A percentile compares a stretch with the other conserved stretches of the same genome.
phyloP scores from a whole-genome alignment of 1,284 basidiomycete species.

The Heterobasidion irregulare region DNA sequence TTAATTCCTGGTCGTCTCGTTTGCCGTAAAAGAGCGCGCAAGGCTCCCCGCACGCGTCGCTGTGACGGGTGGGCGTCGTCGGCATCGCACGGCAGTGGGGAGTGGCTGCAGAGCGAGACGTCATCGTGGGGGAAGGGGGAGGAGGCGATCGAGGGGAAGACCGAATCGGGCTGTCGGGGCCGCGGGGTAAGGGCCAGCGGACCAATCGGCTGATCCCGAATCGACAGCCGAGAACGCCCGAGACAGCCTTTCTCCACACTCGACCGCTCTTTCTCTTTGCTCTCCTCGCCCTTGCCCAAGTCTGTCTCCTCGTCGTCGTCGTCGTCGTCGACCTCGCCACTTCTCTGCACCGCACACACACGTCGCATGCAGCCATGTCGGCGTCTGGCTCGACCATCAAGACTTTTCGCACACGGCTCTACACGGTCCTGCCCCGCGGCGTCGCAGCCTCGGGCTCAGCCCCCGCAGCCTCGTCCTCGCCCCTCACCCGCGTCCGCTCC shows the following conservation, averaged over 20 bases:
- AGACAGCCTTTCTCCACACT: not conserved
- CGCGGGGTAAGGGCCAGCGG: not conserved
- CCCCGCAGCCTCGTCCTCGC: not conserved
- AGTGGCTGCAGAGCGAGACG: too few relatives aligned
- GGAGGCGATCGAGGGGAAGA: too few relatives aligned
- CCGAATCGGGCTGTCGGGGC: too few relatives aligned
- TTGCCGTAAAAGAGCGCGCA: too few relatives aligned
- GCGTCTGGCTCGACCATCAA: slow-evolving; percentile 26
- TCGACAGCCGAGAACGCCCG: not conserved
- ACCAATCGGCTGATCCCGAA: not conserved
- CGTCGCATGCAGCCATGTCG: not conserved
- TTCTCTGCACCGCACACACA: too few relatives aligned
- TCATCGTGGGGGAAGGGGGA: too few relatives aligned
- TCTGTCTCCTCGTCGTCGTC: not conserved
- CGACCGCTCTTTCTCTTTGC: not conserved
- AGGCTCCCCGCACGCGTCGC: too few relatives aligned
- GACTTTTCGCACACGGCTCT: slow-evolving; percentile 45
- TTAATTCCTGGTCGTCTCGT: too few relatives aligned
- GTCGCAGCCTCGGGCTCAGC: slow-evolving; percentile 4
- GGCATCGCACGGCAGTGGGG: too few relatives aligned
- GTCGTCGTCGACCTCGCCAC: not conserved
- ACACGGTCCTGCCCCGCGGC: slow-evolving; percentile 35
- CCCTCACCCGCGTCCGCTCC: slow-evolving; percentile 30
- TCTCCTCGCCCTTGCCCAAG: not conserved
- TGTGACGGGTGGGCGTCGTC: too few relatives aligned